Conservation (phyloP, 371 early-diverging fungal genomes). For the Mortierella sp. region DNA sequence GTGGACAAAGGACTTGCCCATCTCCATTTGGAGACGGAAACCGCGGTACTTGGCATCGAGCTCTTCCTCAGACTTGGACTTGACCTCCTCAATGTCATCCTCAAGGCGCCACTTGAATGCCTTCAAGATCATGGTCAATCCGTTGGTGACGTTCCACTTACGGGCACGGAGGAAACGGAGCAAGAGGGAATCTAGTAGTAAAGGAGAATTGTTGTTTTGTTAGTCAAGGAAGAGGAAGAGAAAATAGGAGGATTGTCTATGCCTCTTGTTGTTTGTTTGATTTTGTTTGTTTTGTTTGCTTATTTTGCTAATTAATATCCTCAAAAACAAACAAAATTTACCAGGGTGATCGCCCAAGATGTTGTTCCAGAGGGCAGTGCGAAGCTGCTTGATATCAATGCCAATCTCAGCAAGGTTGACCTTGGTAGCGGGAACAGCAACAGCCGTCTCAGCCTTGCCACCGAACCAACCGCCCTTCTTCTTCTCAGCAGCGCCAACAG, state of each 20-base stretch:
- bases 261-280: background rate
- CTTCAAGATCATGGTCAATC: slow-evolving; percentile 71
- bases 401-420: slow-evolving; percentile 54
- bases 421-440: slow-evolving; percentile 52
- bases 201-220: background rate
- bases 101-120: slow-evolving; percentile 75
- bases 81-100: slow-evolving; percentile 65
- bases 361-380: slow-evolving; percentile 45
- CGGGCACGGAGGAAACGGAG: slow-evolving; percentile 80
- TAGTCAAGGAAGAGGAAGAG: background rate
- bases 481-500: slow-evolving; percentile 42
- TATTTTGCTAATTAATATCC: background rate
- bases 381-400: slow-evolving; percentile 21
- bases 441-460: slow-evolving; percentile 55
- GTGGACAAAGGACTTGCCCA: slow-evolving; percentile 68
- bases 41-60: slow-evolving; percentile 61
- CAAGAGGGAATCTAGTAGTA: slow-evolving; percentile 62
- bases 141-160: slow-evolving; percentile 76
- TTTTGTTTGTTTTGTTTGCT: background rate
- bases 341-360: slow-evolving; percentile 53
- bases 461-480: slow-evolving; percentile 55
- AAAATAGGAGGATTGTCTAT: no score
- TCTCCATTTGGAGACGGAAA: slow-evolving; percentile 63
- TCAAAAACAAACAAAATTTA: background rate
- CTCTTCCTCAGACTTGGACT: slow-evolving; percentile 51